Conservation (phyloP, 202 grass and related monocot species). For the Schoenoplectus triqueter region DNA sequence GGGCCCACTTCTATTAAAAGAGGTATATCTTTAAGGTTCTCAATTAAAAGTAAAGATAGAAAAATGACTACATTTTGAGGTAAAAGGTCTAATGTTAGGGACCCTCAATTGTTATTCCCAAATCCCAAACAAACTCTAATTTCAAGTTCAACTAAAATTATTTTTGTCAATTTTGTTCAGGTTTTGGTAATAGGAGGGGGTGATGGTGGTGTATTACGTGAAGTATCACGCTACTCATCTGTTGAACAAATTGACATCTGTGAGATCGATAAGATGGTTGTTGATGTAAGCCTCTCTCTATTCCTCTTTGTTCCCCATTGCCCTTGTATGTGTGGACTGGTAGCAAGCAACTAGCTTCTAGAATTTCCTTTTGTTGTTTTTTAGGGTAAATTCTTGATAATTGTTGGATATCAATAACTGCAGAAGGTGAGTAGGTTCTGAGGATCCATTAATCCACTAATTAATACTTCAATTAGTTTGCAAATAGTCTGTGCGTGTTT, state of each 20-base stretch:
- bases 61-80: not conserved
- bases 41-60: not conserved
- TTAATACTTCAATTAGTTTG: not conserved
- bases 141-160: not conserved
- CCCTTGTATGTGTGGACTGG: not conserved
- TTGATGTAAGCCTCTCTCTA: conserved; percentile 67
- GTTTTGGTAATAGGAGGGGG: conserved; percentile 95
- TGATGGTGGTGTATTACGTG: conserved; percentile 86
- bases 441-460: not conserved
- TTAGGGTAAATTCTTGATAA: not conserved
- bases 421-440: not conserved
- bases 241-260: conserved; percentile 96
- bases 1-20: not conserved
- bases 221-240: conserved; percentile 82
- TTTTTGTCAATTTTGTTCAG: conserved; percentile 40
- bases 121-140: not conserved
- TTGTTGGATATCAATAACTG: not conserved
- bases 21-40: too few species aligned
- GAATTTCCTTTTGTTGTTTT: not conserved
- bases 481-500: not conserved
- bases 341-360: not conserved
- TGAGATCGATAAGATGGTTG: conserved; percentile 98
- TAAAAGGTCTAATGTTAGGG: not conserved
- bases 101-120: not conserved
- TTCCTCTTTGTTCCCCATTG: too few species aligned